Evolutionary conservation across 2,329 filamentous ascomycete genomes (phyloP).

Genomic region (Chrysoporthe cubensis): DNA sequence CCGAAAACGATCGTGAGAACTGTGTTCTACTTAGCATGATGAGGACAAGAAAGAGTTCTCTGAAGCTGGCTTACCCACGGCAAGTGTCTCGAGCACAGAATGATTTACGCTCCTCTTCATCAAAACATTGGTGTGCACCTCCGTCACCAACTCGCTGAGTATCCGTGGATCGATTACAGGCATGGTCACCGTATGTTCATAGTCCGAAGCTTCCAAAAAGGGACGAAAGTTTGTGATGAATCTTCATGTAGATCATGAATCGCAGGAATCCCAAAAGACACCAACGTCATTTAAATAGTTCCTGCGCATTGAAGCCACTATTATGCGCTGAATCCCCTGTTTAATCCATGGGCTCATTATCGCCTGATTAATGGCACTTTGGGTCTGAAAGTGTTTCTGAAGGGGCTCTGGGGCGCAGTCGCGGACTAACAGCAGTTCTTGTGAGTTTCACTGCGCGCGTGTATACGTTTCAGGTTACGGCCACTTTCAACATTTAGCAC

Average conservation of each 20-base stretch:
- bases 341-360: neutral
- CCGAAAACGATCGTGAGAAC: constrained; percentile 24
- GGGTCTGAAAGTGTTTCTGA: constrained; percentile 9
- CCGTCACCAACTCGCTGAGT: constrained; percentile 22
- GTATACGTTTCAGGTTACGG: constrained; percentile 4
- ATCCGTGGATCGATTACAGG: constrained; percentile 24
- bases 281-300: neutral
- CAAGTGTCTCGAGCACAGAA: constrained; percentile 20
- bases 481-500: neutral
- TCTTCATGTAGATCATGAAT: neutral
- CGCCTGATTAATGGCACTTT: constrained; percentile 11
- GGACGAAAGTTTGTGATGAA: too few species aligned
- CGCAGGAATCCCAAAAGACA: neutral
- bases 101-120: constrained; percentile 22
- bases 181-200: constrained; percentile 12
- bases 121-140: constrained; percentile 22
- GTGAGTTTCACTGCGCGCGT: neutral
- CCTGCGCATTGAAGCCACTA: neutral
- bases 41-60: too few species aligned
- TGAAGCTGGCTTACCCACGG: constrained; percentile 15
- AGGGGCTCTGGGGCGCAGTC: neutral
- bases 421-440: neutral
- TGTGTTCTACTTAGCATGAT: neutral
- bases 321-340: neutral
- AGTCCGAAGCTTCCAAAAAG: neutral